Evolutionary conservation across 495 filamentous ascomycete genomes (phyloP), one percentile per base, ranked within the genome.

Genomic region (Tuber aestivum): DNA sequence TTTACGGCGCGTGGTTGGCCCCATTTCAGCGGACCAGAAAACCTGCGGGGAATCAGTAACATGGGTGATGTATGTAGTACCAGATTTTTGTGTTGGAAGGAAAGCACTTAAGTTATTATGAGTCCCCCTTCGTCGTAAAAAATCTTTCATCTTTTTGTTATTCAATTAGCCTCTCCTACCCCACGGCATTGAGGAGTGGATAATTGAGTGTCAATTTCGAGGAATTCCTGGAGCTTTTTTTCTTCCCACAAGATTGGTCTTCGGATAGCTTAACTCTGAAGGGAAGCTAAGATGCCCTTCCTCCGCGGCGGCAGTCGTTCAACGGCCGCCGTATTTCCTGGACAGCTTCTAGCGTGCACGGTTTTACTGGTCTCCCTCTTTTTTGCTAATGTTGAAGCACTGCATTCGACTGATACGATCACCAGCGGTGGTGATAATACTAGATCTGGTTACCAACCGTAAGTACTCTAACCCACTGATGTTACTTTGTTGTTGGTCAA

Each of bases 371-470:
- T 44, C 32, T 78, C 74, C 16, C 21, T 78, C 5, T 78, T 74
- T 61, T 35, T 72, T 41, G 50, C 56, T 4, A 56, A 78, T 48
- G 76, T 78, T 38, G 42, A 78, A 32, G 80, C 80, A 42, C 69
- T 85, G 70, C 82, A 79, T 48, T 81, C 83, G 6, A 87, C 85
- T 12, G 85, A 87, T 78, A 86, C 85, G 41, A 85, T 87, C 61
- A 87, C 86, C 2, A 85, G 85, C 82, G 86, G 83, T 71, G 86
- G 85, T 72, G 86, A 86, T 75, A 86, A 86, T 75, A 85, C 85
- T 6, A 79, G 86, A 75, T 79, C 82, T 42, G 85, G 86, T 23
- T 86, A 87, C 75, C 85, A 86, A 76, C 77, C 83, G 85, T 87
- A 72, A 82, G 85, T 80, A 40, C 41, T 42, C 40, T 27, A 4